Percentiles rank a stretch among this genome's conserved stretches.
phyloP scores from a whole-genome alignment of 78 protist species.

The Goniomonas avonlea region DNA sequence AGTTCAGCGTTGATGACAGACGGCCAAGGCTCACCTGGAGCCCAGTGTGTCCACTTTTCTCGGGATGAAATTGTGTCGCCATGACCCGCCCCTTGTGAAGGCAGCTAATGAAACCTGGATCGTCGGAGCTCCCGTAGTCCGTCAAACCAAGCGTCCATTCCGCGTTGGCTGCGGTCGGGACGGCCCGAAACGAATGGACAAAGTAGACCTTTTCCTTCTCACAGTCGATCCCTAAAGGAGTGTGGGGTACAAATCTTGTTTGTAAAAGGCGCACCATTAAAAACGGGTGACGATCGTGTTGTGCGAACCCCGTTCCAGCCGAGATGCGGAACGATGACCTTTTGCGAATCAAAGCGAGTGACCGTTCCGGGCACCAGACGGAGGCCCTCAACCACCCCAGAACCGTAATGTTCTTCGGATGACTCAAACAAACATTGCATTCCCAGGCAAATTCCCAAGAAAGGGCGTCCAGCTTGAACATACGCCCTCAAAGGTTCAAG shows the following conservation, averaged over 20 bases:
- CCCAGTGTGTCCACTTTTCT: slow-evolving; percentile 47
- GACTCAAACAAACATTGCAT: slow-evolving; percentile 22
- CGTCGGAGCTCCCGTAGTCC: slow-evolving; percentile 38
- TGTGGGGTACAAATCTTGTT: too few relatives aligned
- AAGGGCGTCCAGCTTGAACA: slow-evolving; percentile 41
- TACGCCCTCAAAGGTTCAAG: slow-evolving; percentile 37
- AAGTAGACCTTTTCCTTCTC: slow-evolving; percentile 32
- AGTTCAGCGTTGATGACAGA: too few relatives aligned
- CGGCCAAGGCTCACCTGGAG: too few relatives aligned
- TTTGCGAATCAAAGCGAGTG: not conserved
- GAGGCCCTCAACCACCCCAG: slow-evolving; percentile 27
- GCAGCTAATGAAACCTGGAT: slow-evolving; percentile 18
- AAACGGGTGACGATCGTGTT: slow-evolving; percentile 14
- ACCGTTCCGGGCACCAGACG: slow-evolving; percentile 45
- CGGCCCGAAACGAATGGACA: slow-evolving; percentile 53
- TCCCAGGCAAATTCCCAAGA: slow-evolving; percentile 63
- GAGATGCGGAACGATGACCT: slow-evolving; percentile 59
- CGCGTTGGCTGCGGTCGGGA: not conserved
- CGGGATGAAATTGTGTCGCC: slow-evolving; percentile 71
- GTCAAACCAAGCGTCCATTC: slow-evolving; percentile 28
- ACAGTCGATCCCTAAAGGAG: not conserved
- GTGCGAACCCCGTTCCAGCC: slow-evolving; percentile 52
- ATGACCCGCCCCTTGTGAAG: slow-evolving; percentile 27
- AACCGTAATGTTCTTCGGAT: not conserved
- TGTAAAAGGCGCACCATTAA: too few relatives aligned